phyloP scores from a whole-genome alignment of 129 eudicot genomes.

The Flaveria robusta region DNA sequence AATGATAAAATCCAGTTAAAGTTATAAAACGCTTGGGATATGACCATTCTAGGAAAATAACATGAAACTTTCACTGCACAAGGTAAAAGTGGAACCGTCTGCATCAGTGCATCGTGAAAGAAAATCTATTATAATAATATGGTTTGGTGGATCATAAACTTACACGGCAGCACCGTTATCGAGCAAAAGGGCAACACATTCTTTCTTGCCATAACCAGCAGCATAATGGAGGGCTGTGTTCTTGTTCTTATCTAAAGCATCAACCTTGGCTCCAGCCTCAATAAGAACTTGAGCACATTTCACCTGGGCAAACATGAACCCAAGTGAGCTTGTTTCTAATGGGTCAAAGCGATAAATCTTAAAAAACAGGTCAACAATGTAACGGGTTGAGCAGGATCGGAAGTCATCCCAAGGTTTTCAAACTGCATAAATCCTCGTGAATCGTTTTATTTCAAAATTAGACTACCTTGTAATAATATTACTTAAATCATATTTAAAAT shows the following conservation, averaged over 20 bases:
- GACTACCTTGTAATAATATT: background rate
- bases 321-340: conserved; percentile 1
- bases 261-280: conserved; percentile 93
- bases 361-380: background rate
- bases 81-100: background rate
- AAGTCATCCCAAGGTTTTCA: background rate
- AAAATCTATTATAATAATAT: background rate
- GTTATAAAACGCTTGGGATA: background rate
- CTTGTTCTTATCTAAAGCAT: conserved; percentile 91
- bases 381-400: background rate
- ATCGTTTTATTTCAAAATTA: background rate
- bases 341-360: background rate
- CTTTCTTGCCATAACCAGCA: conserved; percentile 96
- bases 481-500: background rate
- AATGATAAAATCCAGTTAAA: conserved; percentile 11
- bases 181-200: conserved; percentile 81
- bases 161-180: conserved; percentile 97
- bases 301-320: conserved; percentile 43
- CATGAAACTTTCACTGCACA: background rate
- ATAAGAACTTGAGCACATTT: conserved; percentile 82
- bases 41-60: background rate
- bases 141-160: conserved; percentile 26
- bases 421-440: background rate
- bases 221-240: conserved; percentile 98
- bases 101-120: background rate